These are phyloP conservation scores for Zymoseptoria tritici DNA, from an alignment of 2,329 filamentous ascomycete species.

Conservation along the genomic window DNA sequence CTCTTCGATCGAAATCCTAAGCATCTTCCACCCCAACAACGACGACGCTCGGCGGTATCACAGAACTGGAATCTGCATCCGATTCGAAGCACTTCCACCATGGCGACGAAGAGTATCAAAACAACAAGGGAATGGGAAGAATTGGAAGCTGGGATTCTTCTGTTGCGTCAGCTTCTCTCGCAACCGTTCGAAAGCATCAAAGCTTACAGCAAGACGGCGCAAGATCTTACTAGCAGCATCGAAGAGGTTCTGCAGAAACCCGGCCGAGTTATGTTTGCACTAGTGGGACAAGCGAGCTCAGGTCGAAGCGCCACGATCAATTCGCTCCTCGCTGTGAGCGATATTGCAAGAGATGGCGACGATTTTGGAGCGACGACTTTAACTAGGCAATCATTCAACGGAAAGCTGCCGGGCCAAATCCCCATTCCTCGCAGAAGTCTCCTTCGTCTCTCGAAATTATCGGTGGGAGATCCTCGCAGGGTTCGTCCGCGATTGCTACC, in stretches of 20 bases:
- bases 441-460: slow-evolving; percentile 11
- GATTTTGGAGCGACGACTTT: too few species aligned
- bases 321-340: background rate
- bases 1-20: too few species aligned
- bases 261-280: background rate
- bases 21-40: too few species aligned
- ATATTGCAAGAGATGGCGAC: background rate
- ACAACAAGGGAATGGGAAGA: background rate
- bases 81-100: too few species aligned
- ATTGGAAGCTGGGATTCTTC: background rate
- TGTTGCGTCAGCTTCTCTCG: background rate
- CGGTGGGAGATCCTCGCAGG: slow-evolving; percentile 4
- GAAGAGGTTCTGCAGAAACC: background rate
- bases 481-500: background rate
- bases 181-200: background rate
- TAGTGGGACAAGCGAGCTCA: background rate
- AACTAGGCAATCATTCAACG: slow-evolving; percentile 11
- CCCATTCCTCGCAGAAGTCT: slow-evolving; percentile 14
- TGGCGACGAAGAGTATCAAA: background rate
- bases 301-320: background rate
- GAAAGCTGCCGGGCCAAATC: slow-evolving; percentile 7
- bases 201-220: background rate
- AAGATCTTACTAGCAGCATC: background rate
- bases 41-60: too few species aligned
- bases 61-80: too few species aligned